These are phyloP conservation scores for Ascochyta fabae DNA, from an alignment of 2,329 filamentous ascomycete genomes.

Conservation along the genomic window DNA sequence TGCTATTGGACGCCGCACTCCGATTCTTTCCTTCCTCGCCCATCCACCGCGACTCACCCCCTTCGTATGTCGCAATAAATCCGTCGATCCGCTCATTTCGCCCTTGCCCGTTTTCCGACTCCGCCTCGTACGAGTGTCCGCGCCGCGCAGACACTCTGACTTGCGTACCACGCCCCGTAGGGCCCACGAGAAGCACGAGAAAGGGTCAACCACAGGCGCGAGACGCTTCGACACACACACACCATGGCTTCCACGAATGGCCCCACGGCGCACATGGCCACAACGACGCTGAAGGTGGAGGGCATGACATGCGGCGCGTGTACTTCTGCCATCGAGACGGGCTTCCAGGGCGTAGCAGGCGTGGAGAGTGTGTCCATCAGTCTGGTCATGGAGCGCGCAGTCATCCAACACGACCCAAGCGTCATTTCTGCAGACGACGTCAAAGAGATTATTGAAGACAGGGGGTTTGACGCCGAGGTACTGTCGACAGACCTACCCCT, in stretches of 20 bases:
- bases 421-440: conserved; percentile 77
- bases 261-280: conserved; percentile 70
- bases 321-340: conserved; percentile 92
- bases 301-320: conserved; percentile 92
- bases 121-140: conserved; percentile 23
- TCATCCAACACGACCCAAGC: conserved; percentile 84
- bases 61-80: conserved; percentile 24
- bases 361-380: conserved; percentile 89
- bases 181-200: conserved; percentile 7
- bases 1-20: background rate
- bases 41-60: conserved; percentile 4
- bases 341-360: conserved; percentile 81
- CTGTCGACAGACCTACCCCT: conserved; percentile 78
- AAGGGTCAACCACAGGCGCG: conserved; percentile 8
- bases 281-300: conserved; percentile 87
- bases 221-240: conserved; percentile 16
- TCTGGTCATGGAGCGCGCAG: conserved; percentile 93
- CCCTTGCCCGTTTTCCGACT: background rate
- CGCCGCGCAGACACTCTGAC: conserved; percentile 24
- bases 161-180: conserved; percentile 14
- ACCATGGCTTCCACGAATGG: conserved; percentile 21
- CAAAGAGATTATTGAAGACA: conserved; percentile 85
- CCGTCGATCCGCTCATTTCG: conserved; percentile 10
- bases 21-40: conserved; percentile 14
- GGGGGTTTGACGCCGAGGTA: conserved; percentile 90